Percentiles rank a stretch among this genome's conserved stretches.
Evolutionary conservation across 2,329 filamentous ascomycete species (phyloP).

Genomic region (Claviceps digitariae): DNA sequence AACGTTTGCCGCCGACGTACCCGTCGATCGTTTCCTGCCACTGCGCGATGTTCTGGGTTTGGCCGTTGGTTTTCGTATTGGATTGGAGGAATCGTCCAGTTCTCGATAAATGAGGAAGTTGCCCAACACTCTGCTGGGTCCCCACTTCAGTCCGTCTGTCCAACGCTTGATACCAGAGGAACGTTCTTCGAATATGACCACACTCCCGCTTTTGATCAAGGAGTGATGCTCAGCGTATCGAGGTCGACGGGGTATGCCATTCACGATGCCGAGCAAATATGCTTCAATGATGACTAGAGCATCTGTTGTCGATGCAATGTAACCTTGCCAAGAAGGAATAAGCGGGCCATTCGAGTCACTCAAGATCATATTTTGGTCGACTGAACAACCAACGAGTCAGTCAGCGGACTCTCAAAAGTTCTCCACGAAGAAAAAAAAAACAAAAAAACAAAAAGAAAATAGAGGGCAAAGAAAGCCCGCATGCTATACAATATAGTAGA

Average conservation of each 20-base stretch:
- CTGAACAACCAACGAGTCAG: background rate
- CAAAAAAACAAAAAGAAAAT: no score
- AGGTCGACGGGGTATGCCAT: conserved; percentile 66
- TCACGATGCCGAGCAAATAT: conserved; percentile 55
- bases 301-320: conserved; percentile 54
- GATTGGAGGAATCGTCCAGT: conserved; percentile 32
- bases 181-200: conserved; percentile 84
- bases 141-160: conserved; percentile 85
- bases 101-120: conserved; percentile 80
- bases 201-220: conserved; percentile 67
- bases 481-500: background rate
- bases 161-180: conserved; percentile 83
- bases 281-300: conserved; percentile 69
- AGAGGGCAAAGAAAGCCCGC: background rate
- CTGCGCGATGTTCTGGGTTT: background rate
- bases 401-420: background rate
- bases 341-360: conserved; percentile 20
- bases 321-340: conserved; percentile 52
- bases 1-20: conserved; percentile 4
- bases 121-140: conserved; percentile 70
- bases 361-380: background rate
- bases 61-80: background rate
- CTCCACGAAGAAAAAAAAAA: background rate
- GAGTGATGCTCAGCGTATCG: conserved; percentile 67
- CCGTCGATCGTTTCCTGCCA: background rate